Percentiles rank a stretch among this genome's conserved stretches.
Conservation (phyloP, 768 basidiomycete genomes). For the Leccinum barrowsii region DNA sequence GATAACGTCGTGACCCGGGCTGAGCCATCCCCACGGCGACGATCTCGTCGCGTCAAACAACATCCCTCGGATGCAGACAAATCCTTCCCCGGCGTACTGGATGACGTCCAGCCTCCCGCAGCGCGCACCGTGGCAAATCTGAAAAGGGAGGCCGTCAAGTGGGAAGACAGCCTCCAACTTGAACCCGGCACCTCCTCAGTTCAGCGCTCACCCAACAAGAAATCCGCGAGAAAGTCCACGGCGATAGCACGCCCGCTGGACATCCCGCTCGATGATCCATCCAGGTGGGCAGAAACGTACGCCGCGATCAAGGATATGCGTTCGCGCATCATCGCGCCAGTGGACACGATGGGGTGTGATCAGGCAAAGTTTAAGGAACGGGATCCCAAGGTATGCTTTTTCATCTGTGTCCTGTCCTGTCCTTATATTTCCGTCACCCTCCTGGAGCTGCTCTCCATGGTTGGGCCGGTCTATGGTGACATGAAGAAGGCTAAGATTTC, state of each 20-base stretch:
- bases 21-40: slow-evolving; percentile 15
- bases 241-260: slow-evolving; percentile 49
- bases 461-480: no score
- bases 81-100: neutral
- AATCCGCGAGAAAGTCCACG: slow-evolving; percentile 53
- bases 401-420: no score
- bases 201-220: neutral
- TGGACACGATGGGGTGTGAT: slow-evolving; percentile 90
- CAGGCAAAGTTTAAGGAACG: slow-evolving; percentile 59
- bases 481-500: no score
- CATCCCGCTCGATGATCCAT: slow-evolving; percentile 64
- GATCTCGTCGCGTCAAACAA: slow-evolving; percentile 32
- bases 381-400: slow-evolving; percentile 56
- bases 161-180: neutral
- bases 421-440: no score
- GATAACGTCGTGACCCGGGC: slow-evolving; percentile 35
- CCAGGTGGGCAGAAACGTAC: slow-evolving; percentile 66
- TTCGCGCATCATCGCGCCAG: slow-evolving; percentile 69
- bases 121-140: neutral
- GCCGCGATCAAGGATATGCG: slow-evolving; percentile 75
- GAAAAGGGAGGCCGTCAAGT: neutral
- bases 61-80: slow-evolving; percentile 10
- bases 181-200: no score
- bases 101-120: neutral
- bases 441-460: no score